Percentiles rank a stretch among this genome's conserved stretches.
Conservation (phyloP, 2,329 filamentous ascomycete species). For the Claviceps sp. region DNA sequence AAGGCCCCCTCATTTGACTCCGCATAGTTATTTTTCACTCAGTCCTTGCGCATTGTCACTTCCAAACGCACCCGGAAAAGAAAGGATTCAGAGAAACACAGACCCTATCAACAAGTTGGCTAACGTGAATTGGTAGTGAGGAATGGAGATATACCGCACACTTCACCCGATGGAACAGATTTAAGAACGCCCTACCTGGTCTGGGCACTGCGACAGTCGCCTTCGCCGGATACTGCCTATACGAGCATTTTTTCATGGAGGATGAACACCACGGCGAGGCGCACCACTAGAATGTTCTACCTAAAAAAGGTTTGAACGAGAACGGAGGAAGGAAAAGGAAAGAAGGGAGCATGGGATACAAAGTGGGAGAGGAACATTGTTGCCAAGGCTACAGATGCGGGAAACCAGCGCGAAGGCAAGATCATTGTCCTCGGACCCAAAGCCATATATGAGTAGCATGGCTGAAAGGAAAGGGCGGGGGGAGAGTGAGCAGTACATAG, state of each 20-base stretch:
- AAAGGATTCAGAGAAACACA: too few species aligned
- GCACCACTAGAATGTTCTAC: conserved; percentile 22
- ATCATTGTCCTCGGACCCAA: background rate
- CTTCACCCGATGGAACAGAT: conserved; percentile 81
- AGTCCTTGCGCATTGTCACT: background rate
- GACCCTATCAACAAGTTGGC: background rate
- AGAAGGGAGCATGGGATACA: too few species aligned
- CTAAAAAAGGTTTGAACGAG: background rate
- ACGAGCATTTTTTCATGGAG: conserved; percentile 76
- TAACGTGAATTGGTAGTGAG: conserved; percentile 48
- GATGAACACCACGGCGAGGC: conserved; percentile 48
- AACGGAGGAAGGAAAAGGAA: background rate
- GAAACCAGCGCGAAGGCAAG: background rate
- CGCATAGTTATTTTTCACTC: too few species aligned
- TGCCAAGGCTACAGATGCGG: background rate
- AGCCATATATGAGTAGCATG: background rate
- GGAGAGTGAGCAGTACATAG: background rate
- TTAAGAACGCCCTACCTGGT: conserved; percentile 76
- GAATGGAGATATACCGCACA: conserved; percentile 86
- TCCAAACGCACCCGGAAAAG: background rate
- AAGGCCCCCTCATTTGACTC: too few species aligned
- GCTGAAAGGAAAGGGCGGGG: background rate
- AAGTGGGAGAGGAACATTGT: too few species aligned
- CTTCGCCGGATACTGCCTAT: conserved; percentile 78
- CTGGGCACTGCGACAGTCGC: conserved; percentile 86